Conservation (phyloP, 2,329 filamentous ascomycete species). For the Phaeosphaeriaceae sp. region DNA sequence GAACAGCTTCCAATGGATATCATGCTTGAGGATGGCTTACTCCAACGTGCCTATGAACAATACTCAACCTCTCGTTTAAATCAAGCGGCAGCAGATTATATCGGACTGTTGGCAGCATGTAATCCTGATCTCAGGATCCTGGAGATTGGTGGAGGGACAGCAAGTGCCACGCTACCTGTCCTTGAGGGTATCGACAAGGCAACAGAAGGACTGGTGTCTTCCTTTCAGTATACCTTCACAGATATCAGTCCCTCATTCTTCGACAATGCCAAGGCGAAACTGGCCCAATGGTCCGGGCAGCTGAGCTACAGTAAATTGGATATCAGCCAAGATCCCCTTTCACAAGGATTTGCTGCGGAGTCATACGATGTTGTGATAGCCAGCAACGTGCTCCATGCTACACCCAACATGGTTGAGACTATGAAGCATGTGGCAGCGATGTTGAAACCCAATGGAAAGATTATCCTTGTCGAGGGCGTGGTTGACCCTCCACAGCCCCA, state of each 20-base stretch:
- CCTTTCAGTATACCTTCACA: background rate
- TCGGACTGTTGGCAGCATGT: background rate
- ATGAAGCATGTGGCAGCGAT: slow-evolving; percentile 17
- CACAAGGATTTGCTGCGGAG: slow-evolving; percentile 17
- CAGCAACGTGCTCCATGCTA: slow-evolving; percentile 42
- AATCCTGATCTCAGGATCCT: background rate
- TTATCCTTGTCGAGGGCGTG: slow-evolving; percentile 20
- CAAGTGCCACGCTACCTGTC: background rate
- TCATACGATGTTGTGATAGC: slow-evolving; percentile 33
- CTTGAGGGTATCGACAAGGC: background rate
- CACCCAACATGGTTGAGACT: slow-evolving; percentile 6
- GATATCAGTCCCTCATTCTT: background rate
- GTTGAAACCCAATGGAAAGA: slow-evolving; percentile 29
- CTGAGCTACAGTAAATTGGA: slow-evolving; percentile 4
- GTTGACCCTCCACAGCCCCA: background rate
- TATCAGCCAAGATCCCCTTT: slow-evolving; percentile 10
- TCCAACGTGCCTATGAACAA: background rate
- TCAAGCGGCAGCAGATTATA: too few species aligned
- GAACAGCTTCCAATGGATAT: background rate
- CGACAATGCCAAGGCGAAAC: background rate
- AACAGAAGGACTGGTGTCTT: background rate
- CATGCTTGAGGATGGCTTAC: background rate
- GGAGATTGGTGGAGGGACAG: background rate
- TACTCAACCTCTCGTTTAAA: too few species aligned
- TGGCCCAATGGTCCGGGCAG: background rate